These are phyloP conservation scores for Clavaria fumosa DNA, from an alignment of 768 basidiomycete genomes.

Conservation along the genomic window DNA sequence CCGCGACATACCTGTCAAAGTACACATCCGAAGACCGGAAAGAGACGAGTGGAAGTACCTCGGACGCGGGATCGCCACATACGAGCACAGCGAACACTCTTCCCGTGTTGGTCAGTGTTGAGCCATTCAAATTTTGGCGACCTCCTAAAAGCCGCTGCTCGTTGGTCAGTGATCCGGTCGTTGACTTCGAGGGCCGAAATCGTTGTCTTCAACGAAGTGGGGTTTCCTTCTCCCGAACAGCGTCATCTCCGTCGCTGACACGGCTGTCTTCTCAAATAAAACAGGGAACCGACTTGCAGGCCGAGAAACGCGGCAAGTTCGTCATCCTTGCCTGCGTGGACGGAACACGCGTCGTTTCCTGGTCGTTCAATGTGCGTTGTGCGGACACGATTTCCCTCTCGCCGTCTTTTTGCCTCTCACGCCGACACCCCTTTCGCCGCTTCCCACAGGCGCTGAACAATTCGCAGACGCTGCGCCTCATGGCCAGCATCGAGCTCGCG, in stretches of 20 bases:
- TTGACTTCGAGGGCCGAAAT: conserved; percentile 52
- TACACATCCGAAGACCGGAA: conserved; percentile 68
- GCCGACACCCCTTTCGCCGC: too few relatives aligned
- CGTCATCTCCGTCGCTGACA: not conserved
- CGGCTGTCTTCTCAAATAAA: not conserved
- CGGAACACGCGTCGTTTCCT: conserved; percentile 57
- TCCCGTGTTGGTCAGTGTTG: conserved; percentile 59
- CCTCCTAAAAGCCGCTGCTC: conserved; percentile 2
- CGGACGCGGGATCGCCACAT: conserved; percentile 60
- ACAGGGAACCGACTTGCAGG: conserved; percentile 60
- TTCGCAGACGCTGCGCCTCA: conserved; percentile 65
- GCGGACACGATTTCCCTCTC: too few relatives aligned
- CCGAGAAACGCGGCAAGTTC: conserved; percentile 79
- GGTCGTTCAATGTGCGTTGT: conserved; percentile 62
- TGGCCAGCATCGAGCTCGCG: conserved; percentile 75
- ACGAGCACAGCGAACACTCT: conserved; percentile 60
- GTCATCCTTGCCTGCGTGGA: conserved; percentile 74
- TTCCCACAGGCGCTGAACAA: conserved; percentile 55
- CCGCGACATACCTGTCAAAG: conserved; percentile 70
- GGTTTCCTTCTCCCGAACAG: conserved; percentile 8
- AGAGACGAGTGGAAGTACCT: conserved; percentile 72
- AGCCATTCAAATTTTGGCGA: conserved; percentile 4
- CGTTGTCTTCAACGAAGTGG: conserved; percentile 55
- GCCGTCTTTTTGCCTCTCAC: too few relatives aligned
- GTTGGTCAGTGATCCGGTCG: conserved; percentile 41